Conservation (phyloP, 805 yeast species). For the Clavispora santaluciae region DNA sequence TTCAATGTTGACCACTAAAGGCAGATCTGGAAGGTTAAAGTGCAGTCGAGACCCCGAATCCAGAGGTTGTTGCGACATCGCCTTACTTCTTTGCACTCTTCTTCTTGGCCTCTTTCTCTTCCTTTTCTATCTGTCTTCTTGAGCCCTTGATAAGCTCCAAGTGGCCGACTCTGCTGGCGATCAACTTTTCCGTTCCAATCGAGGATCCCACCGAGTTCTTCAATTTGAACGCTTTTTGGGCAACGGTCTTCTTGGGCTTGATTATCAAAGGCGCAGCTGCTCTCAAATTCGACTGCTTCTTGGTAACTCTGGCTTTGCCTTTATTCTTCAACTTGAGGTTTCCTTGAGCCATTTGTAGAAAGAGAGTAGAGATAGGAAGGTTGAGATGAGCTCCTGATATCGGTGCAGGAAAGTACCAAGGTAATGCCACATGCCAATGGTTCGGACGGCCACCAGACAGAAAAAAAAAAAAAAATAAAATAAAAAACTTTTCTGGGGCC, state of each 20-base stretch:
- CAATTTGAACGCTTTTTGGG: constrained; percentile 44
- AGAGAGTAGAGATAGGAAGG: not conserved
- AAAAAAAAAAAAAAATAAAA: no score
- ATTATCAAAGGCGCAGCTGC: constrained; percentile 69
- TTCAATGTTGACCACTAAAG: not conserved
- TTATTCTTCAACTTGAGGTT: constrained; percentile 53
- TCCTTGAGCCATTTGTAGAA: constrained; percentile 65
- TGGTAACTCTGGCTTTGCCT: constrained; percentile 50
- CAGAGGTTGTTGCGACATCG: constrained; percentile 6
- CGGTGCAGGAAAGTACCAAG: constrained; percentile 1
- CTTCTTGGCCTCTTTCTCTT: constrained; percentile 36
- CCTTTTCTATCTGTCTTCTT: constrained; percentile 73
- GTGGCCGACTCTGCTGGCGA: constrained; percentile 91
- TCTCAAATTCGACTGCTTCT: constrained; percentile 58
- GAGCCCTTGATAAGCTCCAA: constrained; percentile 87
- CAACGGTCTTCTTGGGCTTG: constrained; percentile 60
- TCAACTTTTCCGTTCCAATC: constrained; percentile 67
- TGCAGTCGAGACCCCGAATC: constrained; percentile 8
- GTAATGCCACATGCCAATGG: no score
- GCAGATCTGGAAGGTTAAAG: not conserved
- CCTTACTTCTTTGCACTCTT: constrained; percentile 13
- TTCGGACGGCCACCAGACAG: no score
- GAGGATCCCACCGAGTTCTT: constrained; percentile 39
- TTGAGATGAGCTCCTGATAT: constrained; percentile 1
- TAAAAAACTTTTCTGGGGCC: no score